Percentiles rank a stretch among this genome's conserved stretches.
Evolutionary conservation across 306 rosid species (phyloP).

Genomic region (Pterocarpus macrocarpus): DNA sequence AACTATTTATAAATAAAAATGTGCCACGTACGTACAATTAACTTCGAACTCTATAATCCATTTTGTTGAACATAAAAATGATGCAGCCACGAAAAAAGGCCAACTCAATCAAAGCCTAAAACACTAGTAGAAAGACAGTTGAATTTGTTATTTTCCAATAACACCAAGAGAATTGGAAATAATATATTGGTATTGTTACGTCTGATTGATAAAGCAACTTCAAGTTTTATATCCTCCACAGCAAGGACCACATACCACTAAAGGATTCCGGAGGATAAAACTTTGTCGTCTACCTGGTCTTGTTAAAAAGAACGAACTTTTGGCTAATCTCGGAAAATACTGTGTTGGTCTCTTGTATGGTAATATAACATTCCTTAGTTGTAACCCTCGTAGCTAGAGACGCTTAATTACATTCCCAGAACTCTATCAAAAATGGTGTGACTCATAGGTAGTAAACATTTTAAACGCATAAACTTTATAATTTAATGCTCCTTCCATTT

Average conservation of each 20-base stretch:
- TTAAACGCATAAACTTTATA: neutral
- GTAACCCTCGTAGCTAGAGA: neutral
- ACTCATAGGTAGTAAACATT: neutral
- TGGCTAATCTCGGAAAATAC: neutral
- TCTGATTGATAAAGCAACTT: neutral
- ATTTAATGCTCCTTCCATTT: neutral
- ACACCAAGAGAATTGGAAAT: neutral
- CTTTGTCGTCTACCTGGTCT: neutral
- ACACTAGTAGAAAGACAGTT: neutral
- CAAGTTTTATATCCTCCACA: neutral
- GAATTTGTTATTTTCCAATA: neutral
- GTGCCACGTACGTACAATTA: neutral
- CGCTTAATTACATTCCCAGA: neutral
- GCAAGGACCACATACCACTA: neutral
- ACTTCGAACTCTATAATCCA: neutral
- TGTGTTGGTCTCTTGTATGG: neutral
- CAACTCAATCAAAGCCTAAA: neutral
- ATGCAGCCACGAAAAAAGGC: neutral
- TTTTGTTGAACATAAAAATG: neutral
- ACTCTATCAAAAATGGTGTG: neutral
- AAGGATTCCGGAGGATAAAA: neutral
- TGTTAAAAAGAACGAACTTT: neutral
- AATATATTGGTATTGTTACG: neutral
- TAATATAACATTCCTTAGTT: neutral
- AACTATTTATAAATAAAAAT: no score